Percentiles rank a stretch among this genome's conserved stretches.
Evolutionary conservation across 495 filamentous ascomycete species (phyloP).

Genomic region (Penicillium paxilli): DNA sequence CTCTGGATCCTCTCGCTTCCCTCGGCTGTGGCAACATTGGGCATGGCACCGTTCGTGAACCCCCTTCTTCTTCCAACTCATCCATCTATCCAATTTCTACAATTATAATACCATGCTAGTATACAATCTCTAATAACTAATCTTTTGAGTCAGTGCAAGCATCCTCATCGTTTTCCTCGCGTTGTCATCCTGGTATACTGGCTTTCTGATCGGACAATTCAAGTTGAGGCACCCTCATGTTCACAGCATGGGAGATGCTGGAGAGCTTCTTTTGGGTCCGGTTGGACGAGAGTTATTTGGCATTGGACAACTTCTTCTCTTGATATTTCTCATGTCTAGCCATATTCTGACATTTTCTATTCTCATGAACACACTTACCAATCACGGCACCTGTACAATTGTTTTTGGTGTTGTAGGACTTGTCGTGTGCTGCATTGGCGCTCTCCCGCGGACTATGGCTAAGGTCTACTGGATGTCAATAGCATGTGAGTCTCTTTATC

Average conservation of each 20-base stretch:
- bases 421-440: conserved; percentile 58
- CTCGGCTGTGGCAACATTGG: conserved; percentile 57
- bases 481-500: too few relatives aligned
- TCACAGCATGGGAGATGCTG: conserved; percentile 69
- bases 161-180: too few relatives aligned
- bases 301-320: conserved; percentile 61
- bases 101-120: too few relatives aligned
- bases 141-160: too few relatives aligned
- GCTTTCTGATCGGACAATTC: conserved; percentile 33
- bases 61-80: too few relatives aligned
- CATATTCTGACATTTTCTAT: conserved; percentile 70
- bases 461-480: conserved; percentile 61
- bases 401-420: conserved; percentile 65
- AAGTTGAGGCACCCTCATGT: conserved; percentile 47
- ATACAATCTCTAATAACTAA: too few relatives aligned
- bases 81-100: too few relatives aligned
- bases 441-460: conserved; percentile 65
- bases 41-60: conserved; percentile 57
- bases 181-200: conserved; percentile 35
- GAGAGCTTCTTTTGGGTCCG: conserved; percentile 61
- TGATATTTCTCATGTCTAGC: conserved; percentile 72
- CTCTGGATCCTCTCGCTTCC: conserved; percentile 61
- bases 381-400: conserved; percentile 66
- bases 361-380: conserved; percentile 64
- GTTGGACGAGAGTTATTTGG: conserved; percentile 67